phyloP scores from a whole-genome alignment of 805 yeast genomes.

The Metschnikowia shivogae region DNA sequence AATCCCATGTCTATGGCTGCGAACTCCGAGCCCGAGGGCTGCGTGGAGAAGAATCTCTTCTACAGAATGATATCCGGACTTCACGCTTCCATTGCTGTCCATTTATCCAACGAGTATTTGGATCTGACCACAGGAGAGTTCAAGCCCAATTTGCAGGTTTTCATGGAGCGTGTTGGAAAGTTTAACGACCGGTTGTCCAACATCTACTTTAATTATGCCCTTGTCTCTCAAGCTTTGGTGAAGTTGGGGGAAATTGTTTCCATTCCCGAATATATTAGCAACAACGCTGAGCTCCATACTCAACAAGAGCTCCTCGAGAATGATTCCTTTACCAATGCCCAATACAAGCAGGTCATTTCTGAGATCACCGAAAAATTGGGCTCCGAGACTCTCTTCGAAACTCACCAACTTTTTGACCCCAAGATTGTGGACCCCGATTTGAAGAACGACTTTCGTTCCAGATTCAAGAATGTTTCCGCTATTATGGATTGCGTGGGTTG shows the following conservation, averaged over 20 bases:
- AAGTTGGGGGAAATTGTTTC: slow-evolving; percentile 42
- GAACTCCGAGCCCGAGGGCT: slow-evolving; percentile 42
- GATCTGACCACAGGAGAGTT: slow-evolving; percentile 65
- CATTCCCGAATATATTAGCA: slow-evolving; percentile 24
- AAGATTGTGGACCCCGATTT: slow-evolving; percentile 45
- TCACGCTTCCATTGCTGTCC: slow-evolving; percentile 95
- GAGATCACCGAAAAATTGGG: slow-evolving; percentile 10
- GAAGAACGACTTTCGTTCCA: slow-evolving; percentile 79
- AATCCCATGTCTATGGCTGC: slow-evolving; percentile 34
- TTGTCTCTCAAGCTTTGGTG: slow-evolving; percentile 75
- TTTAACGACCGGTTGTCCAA: slow-evolving; percentile 86
- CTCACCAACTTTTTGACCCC: slow-evolving; percentile 44
- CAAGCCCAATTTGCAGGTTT: slow-evolving; percentile 77
- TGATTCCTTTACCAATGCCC: slow-evolving; percentile 34
- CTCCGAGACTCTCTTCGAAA: slow-evolving; percentile 41
- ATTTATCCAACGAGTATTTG: slow-evolving; percentile 75
- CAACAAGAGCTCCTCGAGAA: slow-evolving; percentile 28
- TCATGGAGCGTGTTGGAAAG: slow-evolving; percentile 86
- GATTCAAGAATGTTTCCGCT: slow-evolving; percentile 85
- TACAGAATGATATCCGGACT: slow-evolving; percentile 85
- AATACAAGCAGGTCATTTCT: slow-evolving; percentile 9
- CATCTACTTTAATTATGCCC: slow-evolving; percentile 87
- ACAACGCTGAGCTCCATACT: slow-evolving; percentile 21
- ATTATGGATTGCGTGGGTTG: slow-evolving; percentile 99
- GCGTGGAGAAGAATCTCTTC: slow-evolving; percentile 84